phyloP scores from a whole-genome alignment of 1,284 basidiomycete species.

The Agroathelia rolfsii region DNA sequence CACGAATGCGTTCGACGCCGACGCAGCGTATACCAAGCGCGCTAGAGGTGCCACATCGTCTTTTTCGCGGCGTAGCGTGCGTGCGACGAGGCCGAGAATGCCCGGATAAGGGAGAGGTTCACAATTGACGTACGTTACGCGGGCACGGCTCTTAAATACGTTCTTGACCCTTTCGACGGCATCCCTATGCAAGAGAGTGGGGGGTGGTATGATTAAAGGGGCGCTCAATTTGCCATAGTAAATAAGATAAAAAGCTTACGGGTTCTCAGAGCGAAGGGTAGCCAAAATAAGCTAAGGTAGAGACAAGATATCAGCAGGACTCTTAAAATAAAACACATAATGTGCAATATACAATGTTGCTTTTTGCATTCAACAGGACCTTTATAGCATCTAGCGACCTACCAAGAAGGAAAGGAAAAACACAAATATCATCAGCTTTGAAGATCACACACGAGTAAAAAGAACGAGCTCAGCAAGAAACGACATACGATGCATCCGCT shows the following conservation, averaged over 20 bases:
- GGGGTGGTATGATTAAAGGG: constrained; percentile 4
- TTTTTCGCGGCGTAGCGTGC: constrained; percentile 48
- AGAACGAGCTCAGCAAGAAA: constrained; percentile 1
- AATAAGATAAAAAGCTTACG: constrained; percentile 22
- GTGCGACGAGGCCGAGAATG: constrained; percentile 46
- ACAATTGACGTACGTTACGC: constrained; percentile 54
- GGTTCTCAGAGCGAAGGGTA: constrained; percentile 51
- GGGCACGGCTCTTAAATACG: constrained; percentile 46
- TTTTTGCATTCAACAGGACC: constrained; percentile 51
- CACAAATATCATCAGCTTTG: too few species aligned
- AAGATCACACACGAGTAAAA: not conserved
- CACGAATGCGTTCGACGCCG: constrained; percentile 59
- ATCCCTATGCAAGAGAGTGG: constrained; percentile 21
- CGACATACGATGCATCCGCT: constrained; percentile 55
- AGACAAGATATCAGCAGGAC: too few species aligned
- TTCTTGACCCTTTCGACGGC: constrained; percentile 38
- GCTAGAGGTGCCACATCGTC: constrained; percentile 46
- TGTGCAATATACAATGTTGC: constrained; percentile 39
- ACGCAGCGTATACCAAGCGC: constrained; percentile 42
- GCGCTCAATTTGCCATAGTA: not conserved
- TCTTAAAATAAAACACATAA: constrained; percentile 4
- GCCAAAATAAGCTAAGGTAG: constrained; percentile 47
- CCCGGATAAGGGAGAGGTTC: constrained; percentile 48
- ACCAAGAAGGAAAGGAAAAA: constrained; percentile 1
- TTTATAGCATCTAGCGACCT: constrained; percentile 57